Percentiles rank a stretch among this genome's conserved stretches.
These are phyloP conservation scores for Pichiaceae sp. DNA, from an alignment of 1,139 yeast genomes.

Conservation along the genomic window DNA sequence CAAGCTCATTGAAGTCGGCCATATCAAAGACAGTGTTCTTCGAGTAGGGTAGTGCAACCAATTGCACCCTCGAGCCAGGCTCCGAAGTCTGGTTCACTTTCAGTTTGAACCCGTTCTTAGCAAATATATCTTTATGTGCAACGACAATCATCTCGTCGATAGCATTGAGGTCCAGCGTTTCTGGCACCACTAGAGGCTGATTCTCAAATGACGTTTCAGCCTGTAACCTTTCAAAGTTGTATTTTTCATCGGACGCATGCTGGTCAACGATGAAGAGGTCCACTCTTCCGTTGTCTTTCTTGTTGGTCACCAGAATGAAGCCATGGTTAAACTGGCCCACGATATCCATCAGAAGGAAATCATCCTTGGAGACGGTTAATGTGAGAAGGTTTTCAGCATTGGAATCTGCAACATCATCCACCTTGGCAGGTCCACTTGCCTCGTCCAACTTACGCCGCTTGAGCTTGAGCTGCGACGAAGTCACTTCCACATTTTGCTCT, in stretches of 20 bases:
- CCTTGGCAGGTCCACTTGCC: not conserved
- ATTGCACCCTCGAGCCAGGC: conserved; percentile 49
- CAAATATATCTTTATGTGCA: conserved; percentile 50
- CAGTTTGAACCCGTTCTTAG: conserved; percentile 69
- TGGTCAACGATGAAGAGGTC: conserved; percentile 88
- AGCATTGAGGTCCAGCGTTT: conserved; percentile 54
- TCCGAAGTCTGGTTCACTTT: conserved; percentile 36
- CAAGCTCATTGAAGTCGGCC: conserved; percentile 68
- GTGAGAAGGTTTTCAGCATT: conserved; percentile 49
- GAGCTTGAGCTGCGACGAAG: not conserved
- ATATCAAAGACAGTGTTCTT: conserved; percentile 58
- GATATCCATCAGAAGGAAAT: conserved; percentile 62
- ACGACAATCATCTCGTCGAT: conserved; percentile 68
- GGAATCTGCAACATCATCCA: conserved; percentile 25
- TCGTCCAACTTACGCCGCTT: conserved; percentile 1
- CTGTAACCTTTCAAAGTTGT: conserved; percentile 69
- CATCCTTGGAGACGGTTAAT: conserved; percentile 49
- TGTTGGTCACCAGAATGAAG: conserved; percentile 62
- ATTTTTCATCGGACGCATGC: conserved; percentile 96
- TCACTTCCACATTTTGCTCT: not conserved
- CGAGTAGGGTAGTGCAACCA: conserved; percentile 61
- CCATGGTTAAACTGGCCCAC: conserved; percentile 94
- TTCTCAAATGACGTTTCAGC: conserved; percentile 45
- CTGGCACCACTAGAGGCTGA: conserved; percentile 69
- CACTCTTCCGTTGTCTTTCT: conserved; percentile 20